Conservation (phyloP, 1,284 basidiomycete species). For the Cryptococcus sp. region DNA sequence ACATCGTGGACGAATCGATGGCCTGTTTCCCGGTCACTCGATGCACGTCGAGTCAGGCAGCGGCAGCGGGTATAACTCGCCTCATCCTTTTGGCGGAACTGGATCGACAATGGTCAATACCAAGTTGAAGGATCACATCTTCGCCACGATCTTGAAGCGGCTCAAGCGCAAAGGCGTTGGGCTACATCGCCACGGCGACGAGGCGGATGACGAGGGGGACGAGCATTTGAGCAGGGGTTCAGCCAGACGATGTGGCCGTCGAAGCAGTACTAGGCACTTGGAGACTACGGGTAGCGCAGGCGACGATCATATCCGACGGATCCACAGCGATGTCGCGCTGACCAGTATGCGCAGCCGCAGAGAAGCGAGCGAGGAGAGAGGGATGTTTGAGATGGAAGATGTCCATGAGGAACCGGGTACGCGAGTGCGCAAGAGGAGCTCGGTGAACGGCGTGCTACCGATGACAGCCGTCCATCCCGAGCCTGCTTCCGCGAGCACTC, state of each 20-base stretch:
- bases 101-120: constrained; percentile 91
- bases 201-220: constrained; percentile 43
- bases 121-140: constrained; percentile 88
- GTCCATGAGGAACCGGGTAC: constrained; percentile 41
- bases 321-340: constrained; percentile 33
- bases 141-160: constrained; percentile 76
- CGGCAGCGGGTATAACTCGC: constrained; percentile 27
- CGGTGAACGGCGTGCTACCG: constrained; percentile 15
- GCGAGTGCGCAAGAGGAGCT: constrained; percentile 15
- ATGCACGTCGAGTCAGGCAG: constrained; percentile 12
- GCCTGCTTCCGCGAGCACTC: neutral
- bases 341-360: constrained; percentile 19
- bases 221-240: constrained; percentile 9
- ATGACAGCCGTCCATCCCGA: constrained; percentile 11
- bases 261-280: constrained; percentile 21
- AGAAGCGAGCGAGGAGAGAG: constrained; percentile 44
- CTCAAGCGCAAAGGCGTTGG: constrained; percentile 53
- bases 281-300: constrained; percentile 55
- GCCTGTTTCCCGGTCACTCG: constrained; percentile 14
- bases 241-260: constrained; percentile 6
- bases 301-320: constrained; percentile 17
- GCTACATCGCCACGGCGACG: constrained; percentile 36
- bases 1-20: constrained; percentile 21
- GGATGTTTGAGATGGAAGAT: constrained; percentile 57
- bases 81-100: constrained; percentile 70